Percentiles rank a stretch among this genome's conserved stretches.
Conservation (phyloP, 2,329 filamentous ascomycete species). For the Achaetomium macrosporum region DNA sequence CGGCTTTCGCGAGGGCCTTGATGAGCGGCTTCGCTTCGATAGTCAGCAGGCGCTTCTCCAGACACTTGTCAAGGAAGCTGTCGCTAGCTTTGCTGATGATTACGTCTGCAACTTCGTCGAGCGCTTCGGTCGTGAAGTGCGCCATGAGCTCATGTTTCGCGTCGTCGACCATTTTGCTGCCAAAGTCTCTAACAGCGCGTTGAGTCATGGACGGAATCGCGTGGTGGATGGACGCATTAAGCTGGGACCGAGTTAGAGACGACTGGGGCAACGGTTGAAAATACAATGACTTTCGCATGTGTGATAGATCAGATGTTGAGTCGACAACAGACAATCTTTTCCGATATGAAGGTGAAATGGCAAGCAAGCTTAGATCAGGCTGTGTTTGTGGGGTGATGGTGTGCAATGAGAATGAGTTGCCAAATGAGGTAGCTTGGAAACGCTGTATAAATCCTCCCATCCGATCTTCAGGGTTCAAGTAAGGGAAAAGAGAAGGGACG, state of each 20-base stretch:
- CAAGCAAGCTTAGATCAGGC: not conserved
- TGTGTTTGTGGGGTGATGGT: not conserved
- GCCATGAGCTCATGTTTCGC: conserved; percentile 38
- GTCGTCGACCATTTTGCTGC: conserved; percentile 36
- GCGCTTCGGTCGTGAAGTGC: conserved; percentile 35
- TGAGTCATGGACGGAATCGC: conserved; percentile 34
- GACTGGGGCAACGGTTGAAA: not conserved
- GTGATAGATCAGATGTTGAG: not conserved
- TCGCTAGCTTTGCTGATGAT: conserved; percentile 44
- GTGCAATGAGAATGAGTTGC: not conserved
- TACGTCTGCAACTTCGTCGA: conserved; percentile 41
- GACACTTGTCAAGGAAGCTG: conserved; percentile 45
- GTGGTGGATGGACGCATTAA: conserved; percentile 46
- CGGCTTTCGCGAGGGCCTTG: conserved; percentile 50
- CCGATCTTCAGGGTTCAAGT: not conserved
- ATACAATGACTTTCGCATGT: conserved; percentile 2
- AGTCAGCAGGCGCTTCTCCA: conserved; percentile 47
- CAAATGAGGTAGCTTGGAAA: too few species aligned
- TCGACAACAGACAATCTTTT: not conserved
- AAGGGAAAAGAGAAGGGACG: not conserved
- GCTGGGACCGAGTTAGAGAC: conserved; percentile 33
- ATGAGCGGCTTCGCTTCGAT: conserved; percentile 51
- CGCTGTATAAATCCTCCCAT: too few species aligned
- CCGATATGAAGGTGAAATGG: not conserved
- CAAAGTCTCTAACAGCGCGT: conserved; percentile 41